Evolutionary conservation across 2,329 filamentous ascomycete genomes (phyloP), one percentile per base, ranked within the genome.

Genomic region (Colletotrichum sp.): DNA sequence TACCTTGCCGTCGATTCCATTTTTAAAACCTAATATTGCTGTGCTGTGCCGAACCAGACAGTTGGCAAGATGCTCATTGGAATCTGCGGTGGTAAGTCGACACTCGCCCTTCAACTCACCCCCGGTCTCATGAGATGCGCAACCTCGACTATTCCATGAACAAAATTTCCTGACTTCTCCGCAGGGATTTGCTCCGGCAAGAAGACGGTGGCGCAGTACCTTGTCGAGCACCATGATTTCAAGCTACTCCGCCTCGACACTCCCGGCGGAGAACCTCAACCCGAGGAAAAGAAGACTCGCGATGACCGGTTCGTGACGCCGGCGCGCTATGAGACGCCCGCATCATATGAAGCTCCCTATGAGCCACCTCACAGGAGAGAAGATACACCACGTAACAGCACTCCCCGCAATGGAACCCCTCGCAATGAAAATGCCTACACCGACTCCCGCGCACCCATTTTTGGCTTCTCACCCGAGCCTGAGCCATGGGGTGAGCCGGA

Each of bases 181-280:
- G 55, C 81, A 97, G 96, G 95, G 81, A 96, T 98, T 81, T 99
- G 96, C 87, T 93, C 96, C 65, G 97, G 97, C 81, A 99, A 98
- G 87, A 93, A 93, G 83, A 95, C 95, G 12, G 95, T 99, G 78
- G 96, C 96, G 74, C 92, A 95, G 71, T 98, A 98, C 83, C 91
- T 99, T 10, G 92, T 96, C 78, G 91, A 96, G 78, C 92, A 96
- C 78, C 94, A 98, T 85, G 92, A 92, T 77, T 99, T 99, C 86
- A 92, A 91, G 76, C 91, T 92, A 63, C 90, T 98, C 73, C 89
- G 91, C 80, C 89, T 98, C 34, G 85, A 81, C 9, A 26, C 66
- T 24, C 72, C 72, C 18, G 18, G 28, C 30, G 59, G 32, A 63
- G 28, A 63, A 34, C 12, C 59, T 63, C n/a, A 32, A 15, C 30